Conservation (phyloP, 106 monocot genomes). For the Iris macrosiphon region DNA sequence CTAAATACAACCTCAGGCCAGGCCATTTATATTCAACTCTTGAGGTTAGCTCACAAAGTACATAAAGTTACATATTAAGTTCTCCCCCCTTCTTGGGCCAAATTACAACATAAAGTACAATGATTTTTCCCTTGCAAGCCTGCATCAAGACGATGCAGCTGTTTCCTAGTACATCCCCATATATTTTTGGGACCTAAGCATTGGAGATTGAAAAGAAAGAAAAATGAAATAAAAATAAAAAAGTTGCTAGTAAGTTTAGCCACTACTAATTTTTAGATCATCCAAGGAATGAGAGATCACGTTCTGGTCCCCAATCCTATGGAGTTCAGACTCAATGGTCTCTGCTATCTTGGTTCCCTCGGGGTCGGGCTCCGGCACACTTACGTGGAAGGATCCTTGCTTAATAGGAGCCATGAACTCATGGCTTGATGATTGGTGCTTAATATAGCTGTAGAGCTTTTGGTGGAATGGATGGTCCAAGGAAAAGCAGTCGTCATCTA, state of each 20-base stretch:
- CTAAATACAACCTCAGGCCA: too few species aligned
- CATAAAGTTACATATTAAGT: too few species aligned
- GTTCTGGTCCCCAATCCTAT: conserved; percentile 43
- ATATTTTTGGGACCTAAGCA: background rate
- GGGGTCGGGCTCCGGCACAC: conserved; percentile 48
- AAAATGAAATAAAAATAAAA: background rate
- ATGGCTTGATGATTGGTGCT: conserved; percentile 19
- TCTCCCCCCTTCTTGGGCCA: too few species aligned
- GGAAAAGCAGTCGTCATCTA: conserved; percentile 51
- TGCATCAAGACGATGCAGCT: conserved; percentile 9
- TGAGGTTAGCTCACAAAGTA: too few species aligned
- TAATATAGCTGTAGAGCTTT: conserved; percentile 64
- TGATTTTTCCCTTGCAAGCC: background rate
- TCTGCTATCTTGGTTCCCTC: conserved; percentile 43
- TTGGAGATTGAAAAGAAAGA: background rate
- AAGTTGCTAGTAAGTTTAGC: background rate
- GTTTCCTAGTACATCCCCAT: background rate
- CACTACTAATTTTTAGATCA: conserved; percentile 24
- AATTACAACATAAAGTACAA: too few species aligned
- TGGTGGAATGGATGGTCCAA: conserved; percentile 82
- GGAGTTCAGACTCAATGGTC: conserved; percentile 59
- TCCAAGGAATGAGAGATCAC: conserved; percentile 29
- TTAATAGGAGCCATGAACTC: conserved; percentile 21
- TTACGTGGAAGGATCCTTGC: conserved; percentile 78
- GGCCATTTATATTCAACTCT: too few species aligned